Base-by-base conservation (phyloP, 2,329 filamentous ascomycete species). In the Lojkania enalia region DNA sequence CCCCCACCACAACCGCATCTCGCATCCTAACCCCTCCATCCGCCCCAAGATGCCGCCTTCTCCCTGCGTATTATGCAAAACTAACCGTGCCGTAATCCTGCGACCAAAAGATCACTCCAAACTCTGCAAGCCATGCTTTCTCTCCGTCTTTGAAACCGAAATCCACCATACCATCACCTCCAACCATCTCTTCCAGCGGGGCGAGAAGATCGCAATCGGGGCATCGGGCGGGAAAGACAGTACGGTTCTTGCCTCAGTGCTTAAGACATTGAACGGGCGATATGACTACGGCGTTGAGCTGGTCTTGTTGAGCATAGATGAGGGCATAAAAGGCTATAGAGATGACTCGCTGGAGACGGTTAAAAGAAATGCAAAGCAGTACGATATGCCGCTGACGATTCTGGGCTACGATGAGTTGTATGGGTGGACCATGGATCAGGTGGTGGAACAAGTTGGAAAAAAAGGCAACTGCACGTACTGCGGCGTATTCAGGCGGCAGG, bases 401-500 rank as follows among this genome's bases (percentile, higher is more conserved):
- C 83, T 99, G 38, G 90, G 92, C 38, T 99, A 99, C 62, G 86
- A 86, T 42, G 88, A 96, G 62, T 77, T 99, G 7, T 99, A 99
- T 67, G 94, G 92, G 6, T 99, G 94, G 94, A 96, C 91, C 1
- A 99, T 99, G 94, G 94, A 99, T 64, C 90, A 97, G 64, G 94
- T 99, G 7, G 95, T 99, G 3, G 88, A 91, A 61, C 89, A 92
- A 36, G 88, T 99, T 39, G 94, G 94, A 12, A 97, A 96, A 75
- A 97, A 96, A 71, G 91, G 92, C 20, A 99, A 99, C 71, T 99
- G 94, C 78, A 99, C 95, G 20, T 99, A 99, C 64, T 99, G 94
- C 63, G 94, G 94, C 12, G 94, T 99, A 14, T 99, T 99, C 66
- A 80, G 94, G 42, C 81, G 95, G 46, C 94, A 99, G 73, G 94